Base-by-base conservation (phyloP, 108 stramenopile species). In the Nitzschia inconspicua region DNA sequence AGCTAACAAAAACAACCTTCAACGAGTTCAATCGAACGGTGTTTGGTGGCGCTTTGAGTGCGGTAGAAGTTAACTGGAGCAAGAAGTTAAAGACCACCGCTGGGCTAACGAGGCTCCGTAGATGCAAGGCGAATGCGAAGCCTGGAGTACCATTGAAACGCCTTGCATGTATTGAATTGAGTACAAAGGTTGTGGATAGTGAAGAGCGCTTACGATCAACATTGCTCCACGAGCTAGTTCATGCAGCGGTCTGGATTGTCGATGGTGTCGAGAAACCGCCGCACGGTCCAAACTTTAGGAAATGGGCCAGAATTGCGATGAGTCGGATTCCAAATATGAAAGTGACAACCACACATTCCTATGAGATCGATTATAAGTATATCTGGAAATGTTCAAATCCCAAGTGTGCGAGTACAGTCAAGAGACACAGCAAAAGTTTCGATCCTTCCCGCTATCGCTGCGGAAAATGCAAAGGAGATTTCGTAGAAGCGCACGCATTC, bases 211-310 rank as follows among this genome's bases (percentile, higher is more conserved):
- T 98, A n/a, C 68, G 83, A 40, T 52, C 77, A 3, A 96, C 97
- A 0, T 68, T 98, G 13, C 69, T 95, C 31, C 97, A 98, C 77
- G 97, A 98, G 70, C 75, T 96, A 62, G 95, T 94, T 73, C 97
- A 98, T 69, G 95, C 91, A 1, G 97, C 95, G 8, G 88, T 83
- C 0, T 98, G 95, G 95, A 47, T 95, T 22, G 62, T 95, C 11
- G 95, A 98, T 48, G 86, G 80, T 5, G 73, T 78, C 11, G 54
- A 72, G 28, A 92, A 91, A 25, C 95, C 95, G 16, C 79, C 93
- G 11, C 93, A 95, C 75, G 96, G 96, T 3, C 47, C 30, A 11
- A 60, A 57, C 29, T 95, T 95, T 49, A 76, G 84, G 72, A 85
- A 86, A 27, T 98, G 97, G 97, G 96, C 91, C 8, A 56, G 47